Conservation (phyloP, 2,329 filamentous ascomycete genomes). For the Diplodia seriata region DNA sequence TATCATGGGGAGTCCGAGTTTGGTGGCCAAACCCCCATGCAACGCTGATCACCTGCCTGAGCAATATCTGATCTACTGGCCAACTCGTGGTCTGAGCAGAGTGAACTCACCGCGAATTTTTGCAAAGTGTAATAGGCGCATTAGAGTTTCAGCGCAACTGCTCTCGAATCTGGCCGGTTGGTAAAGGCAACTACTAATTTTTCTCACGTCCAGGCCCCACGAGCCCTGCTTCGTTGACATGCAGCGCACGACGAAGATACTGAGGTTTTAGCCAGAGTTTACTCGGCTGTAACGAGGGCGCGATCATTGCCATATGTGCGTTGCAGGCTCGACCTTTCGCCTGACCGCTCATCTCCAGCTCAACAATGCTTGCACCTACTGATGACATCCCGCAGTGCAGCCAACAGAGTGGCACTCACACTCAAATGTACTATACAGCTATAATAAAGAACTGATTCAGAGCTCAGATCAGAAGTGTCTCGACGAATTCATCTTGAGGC, state of each 20-base stretch:
- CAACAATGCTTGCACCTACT: not conserved
- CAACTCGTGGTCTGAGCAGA: constrained; percentile 4
- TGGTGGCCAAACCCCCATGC: not conserved
- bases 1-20: not conserved
- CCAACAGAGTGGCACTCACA: not conserved
- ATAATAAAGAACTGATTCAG: not conserved
- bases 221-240: not conserved
- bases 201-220: not conserved
- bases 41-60: constrained; percentile 4
- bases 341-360: not conserved
- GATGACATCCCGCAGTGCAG: not conserved
- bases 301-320: not conserved
- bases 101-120: not conserved
- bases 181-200: not conserved
- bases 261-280: not conserved
- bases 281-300: not conserved
- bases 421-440: not conserved
- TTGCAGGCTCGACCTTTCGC: not conserved
- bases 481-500: not conserved
- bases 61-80: not conserved
- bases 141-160: not conserved
- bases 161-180: not conserved
- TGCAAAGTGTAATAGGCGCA: not conserved
- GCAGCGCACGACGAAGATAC: not conserved
- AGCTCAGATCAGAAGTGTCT: not conserved